Base-by-base conservation (phyloP, 768 basidiomycete species). In the Collybiopsis confluens region DNA sequence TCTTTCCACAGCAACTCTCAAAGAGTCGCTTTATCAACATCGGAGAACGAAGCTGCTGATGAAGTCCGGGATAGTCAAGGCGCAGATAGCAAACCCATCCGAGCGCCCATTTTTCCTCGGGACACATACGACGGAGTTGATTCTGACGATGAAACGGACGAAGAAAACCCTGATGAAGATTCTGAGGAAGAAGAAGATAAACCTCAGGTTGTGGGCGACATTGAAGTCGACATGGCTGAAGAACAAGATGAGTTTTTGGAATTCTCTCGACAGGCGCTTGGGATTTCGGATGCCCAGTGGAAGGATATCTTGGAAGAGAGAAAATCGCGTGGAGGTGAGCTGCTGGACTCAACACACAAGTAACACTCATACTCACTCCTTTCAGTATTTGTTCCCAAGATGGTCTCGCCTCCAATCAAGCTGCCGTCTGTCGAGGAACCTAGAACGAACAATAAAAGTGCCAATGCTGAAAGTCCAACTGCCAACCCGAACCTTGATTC, bases 221-320 rank as follows among this genome's bases (percentile, higher is more conserved):
- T 92, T 3, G 93, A 94, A 61, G 78, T 94, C 30, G 88, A 97
- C 59, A 96, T 98, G 92, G 82, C 76, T 1, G 87, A 91, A 61
- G 97, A 99, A 69, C 82, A 92, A 69, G 92, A 90, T 61, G 96
- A 97, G 60, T 99, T 98, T 59, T 70, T 99, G 27, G 89, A 92
- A 69, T 99, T 99, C 68, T 90, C 97, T 11, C 83, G 92, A 43
- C 91, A 98, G 61, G 83, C 90, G 4, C 72, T 98, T 33, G 97
- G 97, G 1, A 88, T 99, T 57, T 81, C 77, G 40, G 87, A 94
- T 58, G 83, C 83, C n/a, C 87, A 92, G 66, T 98, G 95, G 92
- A 70, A 77, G 15, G 80, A 83, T n/a, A 98, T 99, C 45, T 60
- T 98, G 26, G 74, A 76, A 52, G 91, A 95, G 57, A 77, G 97